Base-by-base conservation (phyloP, 257 asterid genomes). In the Fraxinus excelsior region DNA sequence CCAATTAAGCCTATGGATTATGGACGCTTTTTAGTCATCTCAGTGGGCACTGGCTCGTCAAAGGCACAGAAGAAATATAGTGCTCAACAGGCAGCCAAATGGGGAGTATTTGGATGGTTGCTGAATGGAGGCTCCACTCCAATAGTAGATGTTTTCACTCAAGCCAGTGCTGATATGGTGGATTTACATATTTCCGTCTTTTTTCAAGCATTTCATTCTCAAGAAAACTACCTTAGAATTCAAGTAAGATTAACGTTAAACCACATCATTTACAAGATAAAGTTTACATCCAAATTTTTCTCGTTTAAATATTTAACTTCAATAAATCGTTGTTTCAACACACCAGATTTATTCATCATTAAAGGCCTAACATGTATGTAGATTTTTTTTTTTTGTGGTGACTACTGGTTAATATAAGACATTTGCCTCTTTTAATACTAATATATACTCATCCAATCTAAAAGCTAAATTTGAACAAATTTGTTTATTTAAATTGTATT, bases 91-190 rank as follows among this genome's bases (percentile, higher is more conserved):
- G 85, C 84, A 10, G 81, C 81, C 4, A 87, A 82, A 79, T 89
- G 88, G 91, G 87, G 83, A 1, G 26, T 80, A 35, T 5, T 89
- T 0, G 81, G 77, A 0, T 87, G 91, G 94, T 9, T 87, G 3
- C 12, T 74, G 3, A 28, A 77, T 3, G 81, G 75, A 3, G 79
- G 82, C 5, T 80, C 85, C 11, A 79, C 82, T 5, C 94, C 92
- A 0, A 3, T 90, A 5, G 23, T 88, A 0, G 91, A 90, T 37
- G 75, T 75, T 8, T 88, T 82, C 53, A 49, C 75, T 1, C 88
- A 82, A 67, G 84, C 90, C n/a, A 85, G 88, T 42, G 76, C 85
- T 2, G 89, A 89, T 72, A 84, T 89, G 89, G 86, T 86, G 7
- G 92, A 89, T 68, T 62, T 82, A 1, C 90, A 87, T 34, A 71